phyloP scores from a whole-genome alignment of 495 filamentous ascomycete species.

The Aspergillus asperescens region DNA sequence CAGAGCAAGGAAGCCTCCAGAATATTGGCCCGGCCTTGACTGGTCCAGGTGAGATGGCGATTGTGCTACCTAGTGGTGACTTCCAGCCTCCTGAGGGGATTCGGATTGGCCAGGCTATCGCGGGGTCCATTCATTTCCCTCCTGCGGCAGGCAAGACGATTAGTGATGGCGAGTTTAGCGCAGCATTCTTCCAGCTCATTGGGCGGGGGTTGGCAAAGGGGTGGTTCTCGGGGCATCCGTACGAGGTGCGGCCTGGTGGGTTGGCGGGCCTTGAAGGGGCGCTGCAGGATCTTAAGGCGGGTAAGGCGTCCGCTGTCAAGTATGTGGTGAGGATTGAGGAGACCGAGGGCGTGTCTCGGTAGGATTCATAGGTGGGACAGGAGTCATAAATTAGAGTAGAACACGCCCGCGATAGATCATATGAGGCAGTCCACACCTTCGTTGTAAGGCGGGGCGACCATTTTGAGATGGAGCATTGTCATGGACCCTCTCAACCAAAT shows the following conservation, averaged over 20 bases:
- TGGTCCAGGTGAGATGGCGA: not conserved
- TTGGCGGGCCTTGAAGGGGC: slow-evolving; percentile 50
- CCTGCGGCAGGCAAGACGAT: slow-evolving; percentile 13
- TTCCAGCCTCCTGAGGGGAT: not conserved
- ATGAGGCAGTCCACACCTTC: too few relatives aligned
- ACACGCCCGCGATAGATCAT: too few relatives aligned
- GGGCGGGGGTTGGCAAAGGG: slow-evolving; percentile 44
- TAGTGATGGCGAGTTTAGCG: slow-evolving; percentile 48
- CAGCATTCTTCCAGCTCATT: slow-evolving; percentile 48
- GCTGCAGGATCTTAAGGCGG: slow-evolving; percentile 52
- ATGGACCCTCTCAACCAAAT: too few relatives aligned
- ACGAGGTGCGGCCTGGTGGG: slow-evolving; percentile 51
- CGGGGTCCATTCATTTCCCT: too few relatives aligned
- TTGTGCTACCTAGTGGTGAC: not conserved
- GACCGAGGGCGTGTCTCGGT: slow-evolving; percentile 43
- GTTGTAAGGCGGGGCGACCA: too few relatives aligned
- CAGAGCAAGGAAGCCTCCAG: not conserved
- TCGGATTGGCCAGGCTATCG: not conserved
- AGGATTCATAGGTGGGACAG: too few relatives aligned
- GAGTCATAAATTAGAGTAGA: too few relatives aligned
- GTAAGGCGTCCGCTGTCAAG: slow-evolving; percentile 57
- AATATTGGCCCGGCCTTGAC: not conserved
- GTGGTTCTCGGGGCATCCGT: slow-evolving; percentile 54
- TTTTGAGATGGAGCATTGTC: too few relatives aligned
- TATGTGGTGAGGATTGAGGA: slow-evolving; percentile 61